These are phyloP conservation scores for Penicillium cinerascens DNA, from an alignment of 495 filamentous ascomycete genomes.

Conservation along the genomic window DNA sequence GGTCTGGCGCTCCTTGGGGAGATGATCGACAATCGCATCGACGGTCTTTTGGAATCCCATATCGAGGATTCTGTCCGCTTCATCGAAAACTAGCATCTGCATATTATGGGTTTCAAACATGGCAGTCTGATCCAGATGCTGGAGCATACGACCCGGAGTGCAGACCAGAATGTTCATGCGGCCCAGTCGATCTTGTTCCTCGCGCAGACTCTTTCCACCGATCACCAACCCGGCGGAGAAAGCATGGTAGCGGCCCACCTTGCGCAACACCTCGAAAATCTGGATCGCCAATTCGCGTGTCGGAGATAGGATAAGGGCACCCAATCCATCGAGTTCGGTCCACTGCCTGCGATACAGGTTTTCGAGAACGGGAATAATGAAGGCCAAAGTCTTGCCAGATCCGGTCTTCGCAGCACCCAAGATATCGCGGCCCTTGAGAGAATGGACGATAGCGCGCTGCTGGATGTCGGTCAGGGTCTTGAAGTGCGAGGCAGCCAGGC, in stretches of 20 bases:
- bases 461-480: slow-evolving; percentile 91
- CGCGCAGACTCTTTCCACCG: slow-evolving; percentile 85
- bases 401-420: slow-evolving; percentile 96
- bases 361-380: slow-evolving; percentile 87
- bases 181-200: slow-evolving; percentile 80
- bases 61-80: slow-evolving; percentile 95
- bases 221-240: slow-evolving; percentile 95
- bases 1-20: slow-evolving; percentile 84
- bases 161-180: slow-evolving; percentile 98
- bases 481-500: slow-evolving; percentile 84
- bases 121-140: slow-evolving; percentile 94
- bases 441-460: slow-evolving; percentile 75
- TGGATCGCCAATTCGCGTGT: slow-evolving; percentile 94
- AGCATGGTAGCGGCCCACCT: slow-evolving; percentile 81
- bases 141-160: slow-evolving; percentile 90
- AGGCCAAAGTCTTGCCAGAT: slow-evolving; percentile 93
- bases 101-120: slow-evolving; percentile 86
- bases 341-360: slow-evolving; percentile 90
- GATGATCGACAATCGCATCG: slow-evolving; percentile 89
- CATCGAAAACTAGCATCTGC: slow-evolving; percentile 90
- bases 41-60: slow-evolving; percentile 93
- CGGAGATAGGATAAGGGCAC: slow-evolving; percentile 88
- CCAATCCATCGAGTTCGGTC: slow-evolving; percentile 86
- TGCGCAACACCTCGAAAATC: slow-evolving; percentile 93
- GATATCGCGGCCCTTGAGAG: slow-evolving; percentile 82